Percentiles rank a stretch among this genome's conserved stretches.
These are phyloP conservation scores for Backusella westeae DNA, from an alignment of 192 early-diverging fungal genomes.

Conservation along the genomic window DNA sequence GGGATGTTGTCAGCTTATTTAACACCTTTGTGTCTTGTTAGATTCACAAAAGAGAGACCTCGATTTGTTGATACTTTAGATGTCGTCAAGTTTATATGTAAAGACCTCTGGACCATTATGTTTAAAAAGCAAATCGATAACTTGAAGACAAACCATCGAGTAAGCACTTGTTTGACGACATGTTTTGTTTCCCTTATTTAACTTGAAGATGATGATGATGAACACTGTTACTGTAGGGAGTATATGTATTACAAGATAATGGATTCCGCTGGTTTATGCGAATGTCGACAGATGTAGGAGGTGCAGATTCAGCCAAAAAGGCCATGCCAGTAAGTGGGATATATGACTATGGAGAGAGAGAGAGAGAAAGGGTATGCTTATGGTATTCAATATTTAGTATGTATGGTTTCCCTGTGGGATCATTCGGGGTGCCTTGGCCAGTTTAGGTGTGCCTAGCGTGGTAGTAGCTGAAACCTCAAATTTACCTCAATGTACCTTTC, in stretches of 20 bases:
- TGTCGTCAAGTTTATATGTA: slow-evolving; percentile 98
- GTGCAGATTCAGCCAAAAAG: slow-evolving; percentile 71
- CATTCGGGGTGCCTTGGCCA: slow-evolving; percentile 89
- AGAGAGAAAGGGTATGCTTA: neutral
- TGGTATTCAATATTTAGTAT: slow-evolving; percentile 52
- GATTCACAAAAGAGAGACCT: slow-evolving; percentile 81
- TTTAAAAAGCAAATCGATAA: slow-evolving; percentile 99
- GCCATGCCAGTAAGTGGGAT: slow-evolving; percentile 68
- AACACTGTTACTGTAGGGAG: slow-evolving; percentile 61
- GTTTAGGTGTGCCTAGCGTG: slow-evolving; percentile 80
- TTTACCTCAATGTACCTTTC: slow-evolving; percentile 83
- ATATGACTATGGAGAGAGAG: neutral
- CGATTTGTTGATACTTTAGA: slow-evolving; percentile 94
- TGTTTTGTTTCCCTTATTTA: neutral
- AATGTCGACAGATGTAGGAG: slow-evolving; percentile 83
- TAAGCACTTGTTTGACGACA: slow-evolving; percentile 29
- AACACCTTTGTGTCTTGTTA: slow-evolving; percentile 24
- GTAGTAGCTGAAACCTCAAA: slow-evolving; percentile 88
- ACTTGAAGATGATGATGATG: neutral
- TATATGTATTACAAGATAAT: slow-evolving; percentile 98
- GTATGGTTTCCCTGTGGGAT: slow-evolving; percentile 97
- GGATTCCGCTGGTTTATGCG: slow-evolving; percentile 93
- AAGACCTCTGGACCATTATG: slow-evolving; percentile 92
- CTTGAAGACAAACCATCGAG: slow-evolving; percentile 97
- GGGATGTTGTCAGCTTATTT: neutral